Evolutionary conservation across 495 filamentous ascomycete genomes (phyloP), one percentile per base, ranked within the genome.

Genomic region (Podospora fimiseda): DNA sequence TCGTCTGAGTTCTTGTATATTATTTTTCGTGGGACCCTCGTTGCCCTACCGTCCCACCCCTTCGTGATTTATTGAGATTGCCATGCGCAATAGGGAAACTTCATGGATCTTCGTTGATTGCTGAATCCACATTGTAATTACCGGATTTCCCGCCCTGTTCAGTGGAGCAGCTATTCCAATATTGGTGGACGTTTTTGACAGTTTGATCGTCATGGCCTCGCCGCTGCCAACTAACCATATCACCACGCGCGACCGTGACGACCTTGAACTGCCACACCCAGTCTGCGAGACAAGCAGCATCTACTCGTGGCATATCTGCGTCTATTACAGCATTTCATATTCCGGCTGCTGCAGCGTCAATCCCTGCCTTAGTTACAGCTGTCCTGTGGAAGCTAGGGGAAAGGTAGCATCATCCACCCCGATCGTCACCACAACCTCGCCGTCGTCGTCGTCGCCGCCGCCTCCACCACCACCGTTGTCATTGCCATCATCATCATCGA

Each of bases 341-440:
- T 13, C 36, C 2, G 60, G 59, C 2, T 65, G 64, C 38, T 63
- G 62, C 48, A 15, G 14, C 18, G 43, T 65, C 11, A 50, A 67
- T 44, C 53, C 64, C n/a, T 65, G 64, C 48, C 22, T 41, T 1
- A 44, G 49, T 23, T 18, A 47, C 11, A 51, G 60, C n/a, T 66
- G 63, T 24, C 63, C 63, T 33, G 9, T 11, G 4, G 18, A 18
- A 3, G 47, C 52, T 11, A 14, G 20, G 13, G 50, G 50, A 9
- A 13, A 50, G 7, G 20, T 23, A 8, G 39, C 18, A 8, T 27
- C 27, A n/a, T 39, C 48, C n/a, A 22, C 36, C 7, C 13, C 38
- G 21, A 36, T 27, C 53, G 24, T 42, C 18, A 27, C 39, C n/a
- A 11, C 18, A 38, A 40, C 50, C 8, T 15, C 41, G 33, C n/a